A percentile compares a stretch with the other conserved stretches of the same genome.
Conservation (phyloP, 108 stramenopile species). For the Seminavis robusta region DNA sequence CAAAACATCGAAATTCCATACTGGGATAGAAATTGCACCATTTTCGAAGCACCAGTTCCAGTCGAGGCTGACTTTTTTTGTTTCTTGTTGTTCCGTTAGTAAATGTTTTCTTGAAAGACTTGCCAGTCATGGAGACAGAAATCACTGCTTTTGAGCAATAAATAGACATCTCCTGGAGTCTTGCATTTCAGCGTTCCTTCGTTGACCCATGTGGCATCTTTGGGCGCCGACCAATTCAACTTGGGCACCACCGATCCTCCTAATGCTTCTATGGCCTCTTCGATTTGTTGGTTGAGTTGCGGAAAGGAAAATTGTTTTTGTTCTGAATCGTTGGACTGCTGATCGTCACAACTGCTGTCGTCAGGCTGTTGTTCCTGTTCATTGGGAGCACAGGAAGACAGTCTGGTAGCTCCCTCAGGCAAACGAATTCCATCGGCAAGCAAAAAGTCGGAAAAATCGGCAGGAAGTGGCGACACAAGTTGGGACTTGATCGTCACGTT, state of each 20-base stretch:
- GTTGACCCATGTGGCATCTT: conserved; percentile 95
- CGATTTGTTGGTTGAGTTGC: conserved; percentile 37
- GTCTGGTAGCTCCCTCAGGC: conserved; percentile 56
- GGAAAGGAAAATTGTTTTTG: conserved; percentile 35
- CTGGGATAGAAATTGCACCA: conserved; percentile 92
- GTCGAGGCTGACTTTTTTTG: conserved; percentile 9
- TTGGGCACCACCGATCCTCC: conserved; percentile 74
- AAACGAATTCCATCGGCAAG: conserved; percentile 80
- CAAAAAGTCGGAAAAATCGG: conserved; percentile 74
- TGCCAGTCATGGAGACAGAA: no score
- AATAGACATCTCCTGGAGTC: conserved; percentile 87
- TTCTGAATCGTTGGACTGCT: conserved; percentile 10
- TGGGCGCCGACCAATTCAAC: conserved; percentile 87
- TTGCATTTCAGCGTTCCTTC: conserved; percentile 81
- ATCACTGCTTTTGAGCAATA: conserved; percentile 90
- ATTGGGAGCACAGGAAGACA: conserved; percentile 57
- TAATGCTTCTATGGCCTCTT: conserved; percentile 40
- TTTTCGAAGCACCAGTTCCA: conserved; percentile 79
- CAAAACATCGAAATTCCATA: conserved; percentile 95
- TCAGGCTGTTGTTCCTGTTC: conserved; percentile 21
- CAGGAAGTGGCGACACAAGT: conserved; percentile 48
- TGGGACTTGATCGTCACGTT: conserved; percentile 66
- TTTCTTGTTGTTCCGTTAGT: conserved; percentile 23
- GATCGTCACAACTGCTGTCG: conserved; percentile 32
- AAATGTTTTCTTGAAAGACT: no score